Percentiles rank a stretch among this genome's conserved stretches.
These are phyloP conservation scores for Nannochloropsis gaditana DNA, from an alignment of 108 stramenopile species.

Conservation along the genomic window DNA sequence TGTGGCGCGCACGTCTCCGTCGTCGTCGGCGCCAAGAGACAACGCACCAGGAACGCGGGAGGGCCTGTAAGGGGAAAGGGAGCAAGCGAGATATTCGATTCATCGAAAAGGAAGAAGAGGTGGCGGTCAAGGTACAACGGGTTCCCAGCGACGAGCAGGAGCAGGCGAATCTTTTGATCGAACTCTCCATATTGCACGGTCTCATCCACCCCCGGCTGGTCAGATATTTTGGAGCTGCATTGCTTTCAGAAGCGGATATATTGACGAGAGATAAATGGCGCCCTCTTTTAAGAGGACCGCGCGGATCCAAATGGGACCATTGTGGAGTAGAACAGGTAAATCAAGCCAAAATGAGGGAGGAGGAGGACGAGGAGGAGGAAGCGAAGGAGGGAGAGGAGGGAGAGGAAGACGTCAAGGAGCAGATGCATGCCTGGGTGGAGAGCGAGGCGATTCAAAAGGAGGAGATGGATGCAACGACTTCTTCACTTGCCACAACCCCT, in stretches of 20 bases:
- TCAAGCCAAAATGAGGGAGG: background rate
- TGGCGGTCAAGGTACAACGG: conserved; percentile 46
- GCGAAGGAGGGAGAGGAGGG: background rate
- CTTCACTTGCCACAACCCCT: background rate
- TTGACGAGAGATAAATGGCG: background rate
- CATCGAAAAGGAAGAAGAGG: conserved; percentile 25
- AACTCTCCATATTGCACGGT: conserved; percentile 35
- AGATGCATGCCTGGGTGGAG: background rate
- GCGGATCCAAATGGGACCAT: no score
- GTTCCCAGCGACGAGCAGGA: conserved; percentile 45
- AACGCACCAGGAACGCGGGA: no score
- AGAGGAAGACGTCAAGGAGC: background rate
- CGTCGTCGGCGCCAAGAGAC: background rate
- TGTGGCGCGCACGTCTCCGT: background rate
- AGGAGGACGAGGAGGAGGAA: conserved; percentile 7
- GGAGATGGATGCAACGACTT: background rate
- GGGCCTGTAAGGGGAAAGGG: no score
- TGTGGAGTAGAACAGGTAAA: no score
- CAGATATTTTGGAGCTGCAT: conserved; percentile 7
- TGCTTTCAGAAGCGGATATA: background rate
- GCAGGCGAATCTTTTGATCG: conserved; percentile 48
- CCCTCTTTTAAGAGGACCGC: background rate
- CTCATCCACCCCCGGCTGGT: background rate
- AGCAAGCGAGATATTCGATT: background rate
- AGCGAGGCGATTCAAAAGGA: conserved; percentile 26